Evolutionary conservation across 108 stramenopile genomes (phyloP), one percentile per base, ranked within the genome.

Genomic region (Fragilariopsis cylindrus): DNA sequence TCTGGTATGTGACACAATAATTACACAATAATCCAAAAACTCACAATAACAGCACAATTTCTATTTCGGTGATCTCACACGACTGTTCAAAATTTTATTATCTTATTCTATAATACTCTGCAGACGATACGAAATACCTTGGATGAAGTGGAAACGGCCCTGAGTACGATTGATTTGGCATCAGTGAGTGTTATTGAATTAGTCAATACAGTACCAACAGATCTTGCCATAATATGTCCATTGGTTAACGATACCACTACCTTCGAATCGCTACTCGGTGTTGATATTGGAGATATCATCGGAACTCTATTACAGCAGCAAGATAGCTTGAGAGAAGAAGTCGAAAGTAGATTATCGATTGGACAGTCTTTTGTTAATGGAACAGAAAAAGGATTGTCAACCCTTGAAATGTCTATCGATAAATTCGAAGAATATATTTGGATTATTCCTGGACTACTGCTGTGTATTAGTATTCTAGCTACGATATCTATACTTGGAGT

Each of bases 391-490:
- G 72, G 65, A 15, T 47, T 75, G 21, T 15, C 55, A 7, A 8
- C 44, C 7, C 45, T 81, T 64, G 77, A 83, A n/a, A 48, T 18
- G 15, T 30, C 54, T 3, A 49, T 73, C 13, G 53, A 75, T 7
- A 57, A 70, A 60, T 48, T 72, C 13, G 49, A 76, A 40, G 54
- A 62, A 11, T 76, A 55, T 78, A 3, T 82, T 5, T 83, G 82
- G 86, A 42, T 81, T 11, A 19, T 81, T 18, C 86, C 86, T 19
- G 76, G 60, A 39, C 19, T 83, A 41, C 45, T 87, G 2, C 57
- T 83, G 19, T 45, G 48, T 3, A 60, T 81, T 44, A 62, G 57
- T 58, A 18, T 75, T 44, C 53, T 75, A 1, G 48, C 62, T 57
- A 56, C 67, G 18, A 46, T 76, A n/a, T 66, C 77, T 0, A 64